Base-by-base conservation (phyloP, 176 grass and related monocot species). In the Thalia dealbata region DNA sequence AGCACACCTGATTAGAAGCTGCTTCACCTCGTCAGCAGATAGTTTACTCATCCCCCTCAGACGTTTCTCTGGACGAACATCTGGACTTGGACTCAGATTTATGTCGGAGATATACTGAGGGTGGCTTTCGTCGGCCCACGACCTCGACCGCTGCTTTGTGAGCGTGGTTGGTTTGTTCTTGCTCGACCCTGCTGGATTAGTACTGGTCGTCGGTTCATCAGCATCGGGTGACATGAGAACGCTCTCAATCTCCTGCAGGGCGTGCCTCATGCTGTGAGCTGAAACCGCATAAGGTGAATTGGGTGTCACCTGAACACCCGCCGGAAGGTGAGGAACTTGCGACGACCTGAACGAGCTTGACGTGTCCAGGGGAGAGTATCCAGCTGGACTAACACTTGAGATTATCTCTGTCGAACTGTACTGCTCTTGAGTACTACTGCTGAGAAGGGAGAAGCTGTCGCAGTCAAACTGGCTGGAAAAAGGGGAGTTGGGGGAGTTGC, bases 191-290 rank as follows among this genome's bases (percentile, higher is more conserved):
- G 79, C 82, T 56, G 79, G 82, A 56, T 83, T 83, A 35, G 70
- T 81, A 66, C 74, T 80, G 62, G 80, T 78, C 55, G 82, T 76
- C 64, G 79, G 70, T 80, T 91, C 82, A 78, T 87, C 82, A 75
- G 65, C 77, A 52, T 96, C 92, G 52, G 92, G 86, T 61, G 92
- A 86, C 92, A 96, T 96, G 54, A 96, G 85, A 82, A 84, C 92
- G n/a, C 82, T 90, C 61, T 96, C 92, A 82, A 96, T 83, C 70
- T 96, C 82, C 38, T 84, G 86, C 45, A 96, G 78, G 3, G 92
- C 66, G 55, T 92, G 86, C 78, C 88, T 88, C 89, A 96, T 96
- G 83, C 86, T 89, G 65, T 80, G 84, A 18, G 72, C 86, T 25
- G 86, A 88, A 81, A 78, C 82, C 71, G 84, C 64, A 82, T 82